Conservation (phyloP, 108 stramenopile species). For the Discostella pseudostelligera region DNA sequence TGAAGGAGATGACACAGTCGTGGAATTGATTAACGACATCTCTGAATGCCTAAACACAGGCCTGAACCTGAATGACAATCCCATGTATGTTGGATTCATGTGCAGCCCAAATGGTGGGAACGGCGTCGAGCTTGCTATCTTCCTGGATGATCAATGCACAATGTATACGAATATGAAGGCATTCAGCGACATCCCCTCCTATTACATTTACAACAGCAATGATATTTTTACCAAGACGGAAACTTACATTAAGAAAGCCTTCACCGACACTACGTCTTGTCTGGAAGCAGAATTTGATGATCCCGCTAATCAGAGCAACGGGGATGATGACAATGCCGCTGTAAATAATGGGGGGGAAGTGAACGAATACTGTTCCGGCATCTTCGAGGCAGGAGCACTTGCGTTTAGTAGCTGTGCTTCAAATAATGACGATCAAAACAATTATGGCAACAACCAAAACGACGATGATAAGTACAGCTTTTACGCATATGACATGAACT, state of each 20-base stretch:
- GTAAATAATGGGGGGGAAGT: slow-evolving; percentile 5
- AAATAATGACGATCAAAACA: slow-evolving; percentile 10
- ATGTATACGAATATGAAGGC: slow-evolving; percentile 39
- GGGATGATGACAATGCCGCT: slow-evolving; percentile 9
- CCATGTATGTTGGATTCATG: slow-evolving; percentile 4
- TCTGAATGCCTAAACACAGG: slow-evolving; percentile 9
- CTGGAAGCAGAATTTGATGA: slow-evolving; percentile 10
- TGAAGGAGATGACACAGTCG: background rate
- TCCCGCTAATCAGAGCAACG: slow-evolving; percentile 7
- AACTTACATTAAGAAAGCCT: slow-evolving; percentile 24
- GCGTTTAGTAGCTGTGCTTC: slow-evolving; percentile 32
- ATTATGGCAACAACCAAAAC: background rate
- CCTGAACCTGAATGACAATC: slow-evolving; percentile 1
- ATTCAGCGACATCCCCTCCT: slow-evolving; percentile 15
- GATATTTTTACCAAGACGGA: slow-evolving; percentile 17
- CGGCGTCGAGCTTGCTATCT: slow-evolving; percentile 71
- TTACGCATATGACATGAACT: slow-evolving; percentile 35
- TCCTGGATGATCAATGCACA: slow-evolving; percentile 64
- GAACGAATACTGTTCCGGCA: slow-evolving; percentile 26
- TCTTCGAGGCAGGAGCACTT: slow-evolving; percentile 25
- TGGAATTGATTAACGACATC: background rate
- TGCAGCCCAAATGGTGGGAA: slow-evolving; percentile 5
- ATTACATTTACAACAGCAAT: slow-evolving; percentile 14
- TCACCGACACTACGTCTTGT: slow-evolving; percentile 22
- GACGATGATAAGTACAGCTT: slow-evolving; percentile 20